A percentile compares a stretch with the other conserved stretches of the same genome.
phyloP scores from a whole-genome alignment of 225 moss, liverwort and hornwort genomes.

The Pseudoscleropodium purum region DNA sequence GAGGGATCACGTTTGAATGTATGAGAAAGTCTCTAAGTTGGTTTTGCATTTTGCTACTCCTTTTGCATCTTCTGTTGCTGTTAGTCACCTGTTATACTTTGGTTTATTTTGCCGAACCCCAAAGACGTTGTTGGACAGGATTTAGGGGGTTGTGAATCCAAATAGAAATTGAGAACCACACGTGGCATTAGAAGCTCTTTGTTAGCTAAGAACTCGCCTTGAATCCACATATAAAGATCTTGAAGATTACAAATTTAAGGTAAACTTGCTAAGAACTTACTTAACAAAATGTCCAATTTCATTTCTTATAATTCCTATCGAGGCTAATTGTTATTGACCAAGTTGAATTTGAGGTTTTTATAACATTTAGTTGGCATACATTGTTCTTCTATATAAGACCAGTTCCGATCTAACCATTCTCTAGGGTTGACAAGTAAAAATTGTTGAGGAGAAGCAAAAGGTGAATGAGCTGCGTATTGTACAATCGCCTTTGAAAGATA shows the following conservation, averaged over 20 bases:
- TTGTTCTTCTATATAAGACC: background rate
- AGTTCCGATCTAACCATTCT: background rate
- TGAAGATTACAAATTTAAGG: constrained; percentile 58
- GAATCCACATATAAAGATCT: constrained; percentile 59
- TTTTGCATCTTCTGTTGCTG: background rate
- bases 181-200: constrained; percentile 51
- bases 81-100: background rate
- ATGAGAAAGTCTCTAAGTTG: background rate
- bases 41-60: background rate
- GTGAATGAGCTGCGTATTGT: constrained; percentile 62
- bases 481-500: constrained; percentile 51
- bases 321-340: background rate
- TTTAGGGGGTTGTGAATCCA: constrained; percentile 31
- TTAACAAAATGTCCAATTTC: background rate
- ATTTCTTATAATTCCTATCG: background rate
- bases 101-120: background rate
- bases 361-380: background rate
- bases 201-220: constrained; percentile 40
- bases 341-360: background rate
- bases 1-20: background rate
- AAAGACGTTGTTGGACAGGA: constrained; percentile 24
- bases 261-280: background rate
- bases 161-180: constrained; percentile 30
- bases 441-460: constrained; percentile 63
- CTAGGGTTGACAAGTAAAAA: constrained; percentile 43